Conservation (phyloP, 495 filamentous ascomycete genomes). For the Penicillium robsamsonii region DNA sequence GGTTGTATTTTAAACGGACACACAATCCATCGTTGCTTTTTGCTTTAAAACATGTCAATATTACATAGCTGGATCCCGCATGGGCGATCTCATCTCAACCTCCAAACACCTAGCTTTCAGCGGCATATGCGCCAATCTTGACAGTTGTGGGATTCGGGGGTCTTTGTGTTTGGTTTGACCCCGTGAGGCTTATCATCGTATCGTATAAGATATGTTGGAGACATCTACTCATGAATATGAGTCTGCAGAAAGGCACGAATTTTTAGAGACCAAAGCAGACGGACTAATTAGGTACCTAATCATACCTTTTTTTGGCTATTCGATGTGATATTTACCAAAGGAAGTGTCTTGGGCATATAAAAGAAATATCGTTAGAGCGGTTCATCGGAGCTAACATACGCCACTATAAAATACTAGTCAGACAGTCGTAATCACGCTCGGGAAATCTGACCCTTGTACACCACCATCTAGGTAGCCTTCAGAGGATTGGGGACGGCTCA, state of each 20-base stretch:
- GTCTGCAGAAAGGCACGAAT: neutral
- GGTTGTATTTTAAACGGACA: neutral
- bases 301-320: neutral
- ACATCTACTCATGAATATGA: neutral
- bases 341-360: neutral
- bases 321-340: neutral
- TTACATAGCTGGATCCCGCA: neutral
- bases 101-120: neutral
- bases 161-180: neutral
- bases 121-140: neutral
- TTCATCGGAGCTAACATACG: neutral
- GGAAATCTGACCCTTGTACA: neutral
- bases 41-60: neutral
- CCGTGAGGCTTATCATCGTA: neutral
- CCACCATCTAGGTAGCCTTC: neutral
- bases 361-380: neutral
- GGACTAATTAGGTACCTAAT: neutral
- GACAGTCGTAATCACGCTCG: neutral
- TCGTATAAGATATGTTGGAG: neutral
- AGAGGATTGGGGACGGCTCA: neutral
- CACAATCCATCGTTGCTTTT: constrained; percentile 7
- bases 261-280: neutral
- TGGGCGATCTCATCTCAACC: neutral
- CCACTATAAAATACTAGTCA: neutral
- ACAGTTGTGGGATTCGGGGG: neutral